These are phyloP conservation scores for Achaetomium macrosporum DNA, from an alignment of 2,329 filamentous ascomycete genomes.

Conservation along the genomic window DNA sequence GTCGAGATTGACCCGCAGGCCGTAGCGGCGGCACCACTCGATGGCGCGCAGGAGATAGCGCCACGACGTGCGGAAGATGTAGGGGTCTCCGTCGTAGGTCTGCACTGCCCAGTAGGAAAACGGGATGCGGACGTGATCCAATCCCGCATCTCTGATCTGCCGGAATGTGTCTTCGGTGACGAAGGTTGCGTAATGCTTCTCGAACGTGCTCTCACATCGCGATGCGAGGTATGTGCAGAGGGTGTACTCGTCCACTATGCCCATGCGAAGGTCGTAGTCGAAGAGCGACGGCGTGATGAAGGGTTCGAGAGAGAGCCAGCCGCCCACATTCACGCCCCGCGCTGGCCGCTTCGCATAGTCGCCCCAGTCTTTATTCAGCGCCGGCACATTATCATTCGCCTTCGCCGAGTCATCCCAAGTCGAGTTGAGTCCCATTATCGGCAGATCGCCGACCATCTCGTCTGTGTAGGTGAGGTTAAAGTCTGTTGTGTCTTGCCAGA, in stretches of 20 bases:
- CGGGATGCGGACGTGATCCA: slow-evolving; percentile 95
- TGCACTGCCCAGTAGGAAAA: slow-evolving; percentile 93
- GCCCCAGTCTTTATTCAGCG: slow-evolving; percentile 69
- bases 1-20: slow-evolving; percentile 87
- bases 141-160: slow-evolving; percentile 77
- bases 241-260: slow-evolving; percentile 84
- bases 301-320: slow-evolving; percentile 89
- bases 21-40: slow-evolving; percentile 89
- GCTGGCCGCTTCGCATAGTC: slow-evolving; percentile 73
- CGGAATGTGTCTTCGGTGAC: slow-evolving; percentile 78
- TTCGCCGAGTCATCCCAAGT: slow-evolving; percentile 77
- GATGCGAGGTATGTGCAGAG: slow-evolving; percentile 65
- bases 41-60: slow-evolving; percentile 87
- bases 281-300: slow-evolving; percentile 96
- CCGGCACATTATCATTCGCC: slow-evolving; percentile 74
- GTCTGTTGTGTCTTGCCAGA: slow-evolving; percentile 82
- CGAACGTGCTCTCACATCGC: slow-evolving; percentile 61
- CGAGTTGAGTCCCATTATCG: slow-evolving; percentile 81
- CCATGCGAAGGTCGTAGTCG: slow-evolving; percentile 53
- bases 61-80: slow-evolving; percentile 82
- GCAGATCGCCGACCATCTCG: slow-evolving; percentile 75
- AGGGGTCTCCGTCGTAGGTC: slow-evolving; percentile 80
- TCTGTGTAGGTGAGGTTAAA: slow-evolving; percentile 95
- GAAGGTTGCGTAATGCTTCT: slow-evolving; percentile 87
- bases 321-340: slow-evolving; percentile 85